These are phyloP conservation scores for Phellopilus nigrolimitatus DNA, from an alignment of 1,284 basidiomycete genomes.

Conservation along the genomic window DNA sequence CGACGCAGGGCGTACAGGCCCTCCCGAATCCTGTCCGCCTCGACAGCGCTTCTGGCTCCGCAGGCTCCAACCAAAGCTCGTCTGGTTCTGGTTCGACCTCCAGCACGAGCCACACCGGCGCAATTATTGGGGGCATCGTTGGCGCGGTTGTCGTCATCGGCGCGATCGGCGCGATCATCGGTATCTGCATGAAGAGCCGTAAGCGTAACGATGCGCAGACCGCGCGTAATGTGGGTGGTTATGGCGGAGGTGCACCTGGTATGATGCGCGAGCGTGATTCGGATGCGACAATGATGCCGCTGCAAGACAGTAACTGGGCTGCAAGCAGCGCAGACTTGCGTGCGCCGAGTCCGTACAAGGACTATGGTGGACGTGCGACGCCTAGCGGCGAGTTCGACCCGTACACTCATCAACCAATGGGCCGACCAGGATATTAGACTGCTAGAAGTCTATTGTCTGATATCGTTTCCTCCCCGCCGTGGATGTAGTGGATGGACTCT, in stretches of 20 bases:
- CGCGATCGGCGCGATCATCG: constrained; percentile 44
- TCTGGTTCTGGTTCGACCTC: constrained; percentile 16
- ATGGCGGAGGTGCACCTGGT: constrained; percentile 6
- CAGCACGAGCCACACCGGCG: constrained; percentile 31
- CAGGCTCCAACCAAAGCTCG: constrained; percentile 26
- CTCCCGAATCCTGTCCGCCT: constrained; percentile 51
- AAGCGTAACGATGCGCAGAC: constrained; percentile 32
- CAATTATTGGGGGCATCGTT: constrained; percentile 48
- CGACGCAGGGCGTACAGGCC: constrained; percentile 36
- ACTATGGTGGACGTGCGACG: constrained; percentile 8
- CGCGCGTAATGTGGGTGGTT: background rate
- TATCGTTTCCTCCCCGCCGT: background rate
- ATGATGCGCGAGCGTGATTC: constrained; percentile 14
- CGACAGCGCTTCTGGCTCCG: constrained; percentile 38
- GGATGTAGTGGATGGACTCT: background rate
- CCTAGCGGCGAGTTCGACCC: constrained; percentile 20
- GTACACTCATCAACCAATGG: constrained; percentile 13
- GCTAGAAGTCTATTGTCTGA: background rate
- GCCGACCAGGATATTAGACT: constrained; percentile 8
- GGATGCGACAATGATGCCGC: constrained; percentile 18
- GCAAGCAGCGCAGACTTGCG: constrained; percentile 9
- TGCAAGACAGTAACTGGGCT: constrained; percentile 16
- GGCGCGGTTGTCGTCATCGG: constrained; percentile 45
- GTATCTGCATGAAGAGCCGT: constrained; percentile 42
- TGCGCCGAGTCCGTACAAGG: constrained; percentile 18